Percentiles rank a stretch among this genome's conserved stretches.
Conservation (phyloP, 345 rosid species). For the Kandelia obovata region DNA sequence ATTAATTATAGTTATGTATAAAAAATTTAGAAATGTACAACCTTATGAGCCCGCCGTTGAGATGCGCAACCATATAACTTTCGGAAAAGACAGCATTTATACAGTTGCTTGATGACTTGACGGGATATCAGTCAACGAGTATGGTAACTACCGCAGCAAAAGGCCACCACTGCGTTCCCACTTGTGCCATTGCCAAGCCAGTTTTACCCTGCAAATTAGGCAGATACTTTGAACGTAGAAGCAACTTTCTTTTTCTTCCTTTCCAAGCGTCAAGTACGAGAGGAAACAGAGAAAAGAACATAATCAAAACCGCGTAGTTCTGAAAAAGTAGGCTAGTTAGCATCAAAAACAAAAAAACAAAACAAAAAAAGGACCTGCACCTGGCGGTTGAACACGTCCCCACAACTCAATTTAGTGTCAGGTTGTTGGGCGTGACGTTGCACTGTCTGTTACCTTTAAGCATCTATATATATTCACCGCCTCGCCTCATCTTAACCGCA, state of each 20-base stretch:
- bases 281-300: not conserved
- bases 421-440: slow-evolving; percentile 19
- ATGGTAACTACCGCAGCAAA: no score
- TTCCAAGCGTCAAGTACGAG: not conserved
- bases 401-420: slow-evolving; percentile 9
- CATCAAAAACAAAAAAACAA: not conserved
- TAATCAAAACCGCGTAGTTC: slow-evolving; percentile 22
- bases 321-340: not conserved
- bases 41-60: no score
- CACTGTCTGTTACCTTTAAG: not conserved
- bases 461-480: slow-evolving; percentile 22
- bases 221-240: no score
- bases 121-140: no score
- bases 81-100: no score
- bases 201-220: no score
- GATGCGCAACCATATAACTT: no score
- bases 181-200: no score
- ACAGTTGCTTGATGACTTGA: no score
- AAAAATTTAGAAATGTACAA: no score
- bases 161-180: no score
- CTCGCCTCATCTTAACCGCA: slow-evolving; percentile 5
- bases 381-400: slow-evolving; percentile 27
- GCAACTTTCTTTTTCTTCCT: not conserved
- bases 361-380: slow-evolving; percentile 14
- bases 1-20: no score